phyloP scores from a whole-genome alignment of 805 yeast species.

The Candida ascalaphidarum region DNA sequence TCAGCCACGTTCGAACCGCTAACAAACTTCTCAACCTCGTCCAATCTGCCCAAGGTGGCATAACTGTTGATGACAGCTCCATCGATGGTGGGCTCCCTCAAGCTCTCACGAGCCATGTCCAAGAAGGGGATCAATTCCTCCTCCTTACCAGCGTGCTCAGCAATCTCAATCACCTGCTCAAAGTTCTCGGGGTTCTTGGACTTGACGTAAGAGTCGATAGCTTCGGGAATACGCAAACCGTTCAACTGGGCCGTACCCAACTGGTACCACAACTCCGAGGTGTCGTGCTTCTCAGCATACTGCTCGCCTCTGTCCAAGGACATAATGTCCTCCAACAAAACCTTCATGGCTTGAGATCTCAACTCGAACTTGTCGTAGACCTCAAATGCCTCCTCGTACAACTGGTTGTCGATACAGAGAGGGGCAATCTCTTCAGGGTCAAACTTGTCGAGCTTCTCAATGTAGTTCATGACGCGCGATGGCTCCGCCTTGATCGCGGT shows the following conservation, averaged over 20 bases:
- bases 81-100: slow-evolving; percentile 89
- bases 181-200: slow-evolving; percentile 89
- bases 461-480: slow-evolving; percentile 70
- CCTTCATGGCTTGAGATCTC: slow-evolving; percentile 74
- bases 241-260: slow-evolving; percentile 93
- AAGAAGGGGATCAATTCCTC: slow-evolving; percentile 85
- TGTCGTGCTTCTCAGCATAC: slow-evolving; percentile 84
- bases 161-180: slow-evolving; percentile 83
- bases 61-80: slow-evolving; percentile 84
- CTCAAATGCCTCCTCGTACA: slow-evolving; percentile 90
- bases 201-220: slow-evolving; percentile 83
- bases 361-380: slow-evolving; percentile 80
- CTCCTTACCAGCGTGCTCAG: slow-evolving; percentile 93
- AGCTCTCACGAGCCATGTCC: slow-evolving; percentile 82
- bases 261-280: slow-evolving; percentile 87
- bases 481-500: slow-evolving; percentile 96
- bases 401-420: slow-evolving; percentile 78
- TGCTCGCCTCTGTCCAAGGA: slow-evolving; percentile 91
- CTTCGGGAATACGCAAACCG: slow-evolving; percentile 86
- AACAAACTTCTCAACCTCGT: slow-evolving; percentile 79
- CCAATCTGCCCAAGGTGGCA: slow-evolving; percentile 67
- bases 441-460: slow-evolving; percentile 83
- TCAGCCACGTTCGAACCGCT: slow-evolving; percentile 90
- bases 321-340: slow-evolving; percentile 86
- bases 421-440: slow-evolving; percentile 94